Evolutionary conservation across 768 basidiomycete genomes (phyloP).

Genomic region (Suillus clintonianus): DNA sequence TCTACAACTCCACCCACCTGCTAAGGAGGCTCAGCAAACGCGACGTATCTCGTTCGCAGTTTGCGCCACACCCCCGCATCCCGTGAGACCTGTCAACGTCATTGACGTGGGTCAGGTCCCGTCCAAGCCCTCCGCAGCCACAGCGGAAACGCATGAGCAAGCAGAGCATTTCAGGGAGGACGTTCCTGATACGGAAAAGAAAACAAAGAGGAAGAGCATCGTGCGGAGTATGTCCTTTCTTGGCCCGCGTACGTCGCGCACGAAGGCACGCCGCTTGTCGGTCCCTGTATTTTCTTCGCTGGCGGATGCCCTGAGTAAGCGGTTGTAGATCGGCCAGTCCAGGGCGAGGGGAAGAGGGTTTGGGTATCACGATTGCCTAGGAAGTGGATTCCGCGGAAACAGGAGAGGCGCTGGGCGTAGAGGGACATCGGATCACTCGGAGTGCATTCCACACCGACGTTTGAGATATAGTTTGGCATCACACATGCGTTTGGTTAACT

Average conservation of each 20-base stretch:
- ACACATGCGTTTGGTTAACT: background rate
- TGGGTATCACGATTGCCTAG: background rate
- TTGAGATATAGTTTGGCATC: background rate
- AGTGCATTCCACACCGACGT: too few species aligned
- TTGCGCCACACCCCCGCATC: background rate
- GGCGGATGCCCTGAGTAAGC: background rate
- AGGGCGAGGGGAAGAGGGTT: background rate
- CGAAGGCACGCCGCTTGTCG: conserved; percentile 17
- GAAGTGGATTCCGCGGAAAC: background rate
- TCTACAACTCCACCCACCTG: background rate
- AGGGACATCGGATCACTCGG: too few species aligned
- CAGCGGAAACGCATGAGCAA: background rate
- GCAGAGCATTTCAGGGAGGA: background rate
- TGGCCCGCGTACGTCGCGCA: conserved; percentile 8
- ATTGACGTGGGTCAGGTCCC: background rate
- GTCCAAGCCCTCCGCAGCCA: background rate
- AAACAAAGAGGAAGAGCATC: background rate
- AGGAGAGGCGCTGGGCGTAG: background rate
- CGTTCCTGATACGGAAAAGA: background rate
- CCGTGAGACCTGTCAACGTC: background rate
- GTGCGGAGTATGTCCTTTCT: conserved; percentile 15
- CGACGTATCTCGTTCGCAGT: background rate
- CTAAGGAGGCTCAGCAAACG: background rate
- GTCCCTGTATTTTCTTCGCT: conserved; percentile 11
- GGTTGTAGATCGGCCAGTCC: background rate